These are phyloP conservation scores for Leccinum broughii DNA, from an alignment of 768 basidiomycete species.

Conservation along the genomic window DNA sequence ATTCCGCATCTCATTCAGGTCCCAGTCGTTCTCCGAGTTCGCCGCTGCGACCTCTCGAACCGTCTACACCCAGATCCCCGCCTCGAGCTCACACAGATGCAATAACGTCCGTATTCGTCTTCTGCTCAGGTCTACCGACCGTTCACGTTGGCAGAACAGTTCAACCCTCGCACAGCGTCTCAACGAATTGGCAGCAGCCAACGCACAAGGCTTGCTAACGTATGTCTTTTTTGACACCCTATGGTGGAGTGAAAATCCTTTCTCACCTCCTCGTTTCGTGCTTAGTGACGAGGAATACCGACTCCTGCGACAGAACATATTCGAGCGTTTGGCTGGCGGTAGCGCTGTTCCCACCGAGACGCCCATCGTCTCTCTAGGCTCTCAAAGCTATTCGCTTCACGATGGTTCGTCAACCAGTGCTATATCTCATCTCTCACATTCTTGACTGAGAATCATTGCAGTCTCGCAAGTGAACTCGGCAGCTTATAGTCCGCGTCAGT, in stretches of 20 bases:
- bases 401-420: constrained; percentile 10
- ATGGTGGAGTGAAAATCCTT: background rate
- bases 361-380: constrained; percentile 58
- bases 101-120: constrained; percentile 51
- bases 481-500: constrained; percentile 29
- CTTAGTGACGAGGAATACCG: constrained; percentile 84
- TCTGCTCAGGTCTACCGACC: constrained; percentile 10
- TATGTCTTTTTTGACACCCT: constrained; percentile 35
- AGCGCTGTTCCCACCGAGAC: constrained; percentile 60
- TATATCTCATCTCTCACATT: background rate
- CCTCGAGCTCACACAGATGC: constrained; percentile 43
- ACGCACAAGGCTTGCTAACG: constrained; percentile 78
- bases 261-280: constrained; percentile 9
- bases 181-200: constrained; percentile 77
- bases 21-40: constrained; percentile 22
- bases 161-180: constrained; percentile 77
- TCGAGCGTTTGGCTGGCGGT: constrained; percentile 70
- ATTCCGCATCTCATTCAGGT: constrained; percentile 15
- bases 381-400: constrained; percentile 30
- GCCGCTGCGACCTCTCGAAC: constrained; percentile 26
- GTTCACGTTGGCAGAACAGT: constrained; percentile 38
- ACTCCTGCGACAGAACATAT: constrained; percentile 78
- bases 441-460: constrained; percentile 12
- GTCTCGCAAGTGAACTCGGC: constrained; percentile 20
- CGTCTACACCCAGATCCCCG: constrained; percentile 19